phyloP scores from a whole-genome alignment of 1,284 basidiomycete species.

The Cutaneotrichosporon sp. region DNA sequence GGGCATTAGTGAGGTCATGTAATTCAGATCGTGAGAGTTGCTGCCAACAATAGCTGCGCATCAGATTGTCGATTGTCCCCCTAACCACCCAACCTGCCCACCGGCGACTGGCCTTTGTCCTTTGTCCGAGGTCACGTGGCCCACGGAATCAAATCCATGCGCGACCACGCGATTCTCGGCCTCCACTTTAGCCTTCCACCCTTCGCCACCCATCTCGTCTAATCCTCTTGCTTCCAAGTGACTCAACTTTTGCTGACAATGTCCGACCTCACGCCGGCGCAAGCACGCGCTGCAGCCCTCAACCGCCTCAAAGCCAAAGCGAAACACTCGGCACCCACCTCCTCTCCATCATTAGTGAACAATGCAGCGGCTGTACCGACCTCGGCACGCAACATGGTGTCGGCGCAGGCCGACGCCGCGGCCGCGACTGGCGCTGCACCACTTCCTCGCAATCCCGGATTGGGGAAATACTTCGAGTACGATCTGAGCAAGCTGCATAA shows the following conservation, averaged over 20 bases:
- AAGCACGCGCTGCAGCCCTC: conserved; percentile 50
- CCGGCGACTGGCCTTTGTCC: neutral
- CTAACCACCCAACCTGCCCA: neutral
- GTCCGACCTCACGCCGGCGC: conserved; percentile 38
- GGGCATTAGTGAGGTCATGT: neutral
- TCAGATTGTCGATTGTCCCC: neutral
- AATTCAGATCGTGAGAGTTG: neutral
- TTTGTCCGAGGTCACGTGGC: neutral
- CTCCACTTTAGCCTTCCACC: neutral
- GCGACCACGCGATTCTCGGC: neutral
- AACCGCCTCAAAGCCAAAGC: conserved; percentile 52
- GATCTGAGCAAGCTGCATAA: conserved; percentile 93
- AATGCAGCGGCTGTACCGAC: conserved; percentile 34
- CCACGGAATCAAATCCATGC: neutral
- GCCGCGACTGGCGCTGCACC: conserved; percentile 29
- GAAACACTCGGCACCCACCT: conserved; percentile 25
- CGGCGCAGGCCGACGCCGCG: conserved; percentile 31
- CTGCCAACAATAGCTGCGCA: neutral
- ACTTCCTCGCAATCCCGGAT: conserved; percentile 44
- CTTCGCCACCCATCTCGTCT: neutral
- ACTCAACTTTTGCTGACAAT: conserved; percentile 1
- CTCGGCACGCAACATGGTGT: conserved; percentile 45
- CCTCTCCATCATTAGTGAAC: conserved; percentile 32
- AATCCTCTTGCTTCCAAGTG: neutral
- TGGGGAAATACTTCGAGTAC: conserved; percentile 84